Evolutionary conservation across 352 stramenopile species (phyloP), one percentile per base, ranked within the genome.

Genomic region (Phytophthora pluvialis): DNA sequence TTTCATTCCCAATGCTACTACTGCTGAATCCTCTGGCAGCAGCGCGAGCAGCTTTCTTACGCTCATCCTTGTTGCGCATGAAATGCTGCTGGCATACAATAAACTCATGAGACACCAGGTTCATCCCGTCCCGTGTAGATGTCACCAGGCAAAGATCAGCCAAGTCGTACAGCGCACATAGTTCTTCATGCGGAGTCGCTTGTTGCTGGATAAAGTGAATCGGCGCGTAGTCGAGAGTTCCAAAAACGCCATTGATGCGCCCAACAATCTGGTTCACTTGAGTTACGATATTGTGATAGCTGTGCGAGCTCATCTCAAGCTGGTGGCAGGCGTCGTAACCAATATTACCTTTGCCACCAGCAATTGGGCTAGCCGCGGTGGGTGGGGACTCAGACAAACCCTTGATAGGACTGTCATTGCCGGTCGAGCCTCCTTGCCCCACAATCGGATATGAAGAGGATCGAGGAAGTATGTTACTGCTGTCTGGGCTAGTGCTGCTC

Each of bases 171-270:
- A 97, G 73, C 16, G 90, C 90, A 45, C 90, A 94, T 26, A 97
- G 66, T 67, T 97, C 88, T 52, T 97, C 90, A 56, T 95, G 84
- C 6, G 76, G 78, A 16, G 86, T 91, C 29, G 67, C 67, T 39
- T 73, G 77, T 56, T 95, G 88, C 65, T 96, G 89, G 42, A 97
- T 95, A 72, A 96, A 97, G 56, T 97, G 89, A 58, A 97, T 95
- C n/a, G 90, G 90, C 15, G 82, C 74, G 72, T 97, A 96, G 69
- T 97, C 88, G 1, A 97, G 60, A 32, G 84, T 93, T 4, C 89
- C 88, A 69, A 90, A 97, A 32, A 78, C 88, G 39, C 90, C 88
- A 70, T 97, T 97, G 60, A 97, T 96, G 6, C 89, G 83, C 0
- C 89, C 89, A 2, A 97, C 89, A 32, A 97, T 78, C 60, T 97